Base-by-base conservation (phyloP, 2,329 filamentous ascomycete species). In the Daldinia sp. region DNA sequence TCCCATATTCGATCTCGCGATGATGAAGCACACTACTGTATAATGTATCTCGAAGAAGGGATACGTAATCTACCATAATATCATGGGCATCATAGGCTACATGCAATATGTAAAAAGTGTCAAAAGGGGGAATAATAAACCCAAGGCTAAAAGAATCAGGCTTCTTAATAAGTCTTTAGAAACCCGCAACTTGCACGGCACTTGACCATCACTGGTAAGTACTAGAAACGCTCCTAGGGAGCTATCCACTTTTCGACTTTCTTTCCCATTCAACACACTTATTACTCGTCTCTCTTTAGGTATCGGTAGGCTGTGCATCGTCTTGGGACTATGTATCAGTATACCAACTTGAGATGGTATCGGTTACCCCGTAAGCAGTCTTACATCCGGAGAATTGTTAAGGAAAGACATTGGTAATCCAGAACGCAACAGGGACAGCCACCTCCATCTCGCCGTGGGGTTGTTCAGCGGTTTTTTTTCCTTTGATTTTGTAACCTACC, bases 161-260 rank as follows among this genome's bases (percentile, higher is more conserved):
- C 45, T 67, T 61, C 61, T 67, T 67, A 67, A 58, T 64, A 67
- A 64, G 61, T 53, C 45, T 32, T 64, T 67, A 67, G 64, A 61
- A 67, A 67, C 61, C 61, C 50, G 54, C 37, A 29, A 61, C 41
- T 56, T 57, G 17, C n/a, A 50, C 64, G 64, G 64, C 64, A 67
- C 51, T 67, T 67, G 51, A 55, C 53, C 53, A 52, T 53, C 37
- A 51, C 50, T 37, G 56, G 50, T 15, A 32, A 15, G n/a, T n/a
- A n/a, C n/a, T n/a, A n/a, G n/a, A n/a, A n/a, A n/a, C n/a, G n/a
- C n/a, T n/a, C n/a, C n/a, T n/a, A n/a, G n/a, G n/a, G n/a, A n/a
- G n/a, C n/a, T n/a, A n/a, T n/a, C n/a, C n/a, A n/a, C n/a, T n/a
- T n/a, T n/a, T n/a, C n/a, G n/a, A n/a, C n/a, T n/a, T n/a, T n/a